phyloP scores from a whole-genome alignment of 768 basidiomycete species.

The Russula sp. region DNA sequence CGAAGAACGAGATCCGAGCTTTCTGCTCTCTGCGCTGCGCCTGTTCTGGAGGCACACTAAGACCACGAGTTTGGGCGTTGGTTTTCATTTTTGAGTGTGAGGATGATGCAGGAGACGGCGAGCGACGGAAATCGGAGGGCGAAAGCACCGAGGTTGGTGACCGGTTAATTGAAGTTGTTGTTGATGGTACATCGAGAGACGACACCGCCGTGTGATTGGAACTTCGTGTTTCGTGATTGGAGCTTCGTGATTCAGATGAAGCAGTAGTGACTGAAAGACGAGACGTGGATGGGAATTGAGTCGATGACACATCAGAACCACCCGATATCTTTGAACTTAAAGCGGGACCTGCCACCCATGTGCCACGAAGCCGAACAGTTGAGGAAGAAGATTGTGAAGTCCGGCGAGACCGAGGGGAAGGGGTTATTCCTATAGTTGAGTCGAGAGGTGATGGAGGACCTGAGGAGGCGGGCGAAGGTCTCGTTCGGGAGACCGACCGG shows the following conservation, averaged over 20 bases:
- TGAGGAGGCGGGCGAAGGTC: conserved; percentile 21
- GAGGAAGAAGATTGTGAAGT: conserved; percentile 13
- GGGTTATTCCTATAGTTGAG: background rate
- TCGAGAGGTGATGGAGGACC: conserved; percentile 20
- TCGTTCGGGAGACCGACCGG: conserved; percentile 2
- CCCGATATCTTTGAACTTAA: background rate
- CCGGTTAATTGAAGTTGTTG: conserved; percentile 16
- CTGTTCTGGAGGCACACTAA: conserved; percentile 33
- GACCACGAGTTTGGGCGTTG: conserved; percentile 16
- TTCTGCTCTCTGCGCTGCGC: conserved; percentile 55
- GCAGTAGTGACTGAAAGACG: conserved; percentile 24
- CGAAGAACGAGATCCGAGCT: conserved; percentile 77
- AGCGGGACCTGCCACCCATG: background rate
- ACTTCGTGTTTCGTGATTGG: too few relatives aligned
- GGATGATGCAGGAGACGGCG: conserved; percentile 25
- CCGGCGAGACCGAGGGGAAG: conserved; percentile 13
- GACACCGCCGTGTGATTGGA: too few relatives aligned
- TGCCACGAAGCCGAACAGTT: conserved; percentile 13
- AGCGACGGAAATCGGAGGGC: conserved; percentile 10
- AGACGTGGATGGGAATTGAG: conserved; percentile 23
- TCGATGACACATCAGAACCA: conserved; percentile 12
- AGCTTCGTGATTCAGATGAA: conserved; percentile 11
- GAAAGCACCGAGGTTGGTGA: conserved; percentile 6
- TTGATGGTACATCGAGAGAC: conserved; percentile 27
- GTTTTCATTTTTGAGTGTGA: conserved; percentile 5